Base-by-base conservation (phyloP, 2,329 filamentous ascomycete genomes). In the Colletotrichum acutatum region DNA sequence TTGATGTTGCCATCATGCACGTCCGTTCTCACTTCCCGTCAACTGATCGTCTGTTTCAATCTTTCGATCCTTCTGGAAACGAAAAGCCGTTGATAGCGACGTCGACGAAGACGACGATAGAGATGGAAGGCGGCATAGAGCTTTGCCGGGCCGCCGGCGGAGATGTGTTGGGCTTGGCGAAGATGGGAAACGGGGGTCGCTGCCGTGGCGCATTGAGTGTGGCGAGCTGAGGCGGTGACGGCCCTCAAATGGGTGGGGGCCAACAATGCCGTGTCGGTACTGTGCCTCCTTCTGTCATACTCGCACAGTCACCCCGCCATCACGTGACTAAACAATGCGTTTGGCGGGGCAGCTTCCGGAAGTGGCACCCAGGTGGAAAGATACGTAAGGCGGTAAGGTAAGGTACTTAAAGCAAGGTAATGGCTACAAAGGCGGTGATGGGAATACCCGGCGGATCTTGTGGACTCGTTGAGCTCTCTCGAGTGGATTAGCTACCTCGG, bases 251-350 rank as follows among this genome's bases (percentile, higher is more conserved):
- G 37, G 42, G 42, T 49, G 42, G 42, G 42, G 42, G 8, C 19
- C 42, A 37, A 30, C n/a, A 52, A 53, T n/a, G 12, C 30, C 49
- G 22, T 12, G 16, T 19, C 63, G 5, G 32, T 22, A 72, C 70
- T 26, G 70, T 72, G 70, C 28, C 26, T 34, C 12, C 34, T 64
- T 11, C 22, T 14, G 2, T 7, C 0, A 1, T 24, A 8, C 16
- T 60, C 30, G 22, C 66, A 72, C 70, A 54, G 70, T 72, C 66
- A 72, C 66, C 70, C 70, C 70, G 70, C 70, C 60, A 72, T 72
- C 70, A 72, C 70, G 70, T 72, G 70, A 72, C 49, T 1, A 0
- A 1, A 6, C 12, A 6, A 5, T 8, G 26, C n/a, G 26, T 54
- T 59, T 72, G 70, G 70, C 66, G 70, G 70, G 70, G 70, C 70